Conservation (phyloP, 768 basidiomycete genomes). For the Russula dissimulans region DNA sequence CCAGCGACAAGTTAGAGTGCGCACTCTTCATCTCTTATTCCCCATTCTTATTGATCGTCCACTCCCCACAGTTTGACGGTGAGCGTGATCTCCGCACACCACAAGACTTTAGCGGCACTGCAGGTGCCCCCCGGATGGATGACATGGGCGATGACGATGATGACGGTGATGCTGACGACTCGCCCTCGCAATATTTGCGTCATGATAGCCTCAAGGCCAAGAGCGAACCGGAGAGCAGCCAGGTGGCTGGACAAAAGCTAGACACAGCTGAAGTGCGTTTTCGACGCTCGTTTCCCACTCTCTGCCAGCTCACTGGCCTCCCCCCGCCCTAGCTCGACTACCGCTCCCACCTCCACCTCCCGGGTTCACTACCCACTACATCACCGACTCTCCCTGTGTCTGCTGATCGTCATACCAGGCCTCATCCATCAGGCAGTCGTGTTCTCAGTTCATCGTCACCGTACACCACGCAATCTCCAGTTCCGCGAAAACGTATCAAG, state of each 20-base stretch:
- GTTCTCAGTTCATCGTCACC: conserved; percentile 5
- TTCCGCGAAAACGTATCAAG: conserved; percentile 12
- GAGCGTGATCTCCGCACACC: conserved; percentile 43
- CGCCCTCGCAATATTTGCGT: conserved; percentile 5
- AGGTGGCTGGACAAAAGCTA: conserved; percentile 3
- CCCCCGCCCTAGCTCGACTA: conserved; percentile 18
- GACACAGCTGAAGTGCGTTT: conserved; percentile 19
- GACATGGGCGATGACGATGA: conserved; percentile 31
- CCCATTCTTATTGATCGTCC: background rate
- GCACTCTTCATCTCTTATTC: conserved; percentile 2
- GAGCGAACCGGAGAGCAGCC: conserved; percentile 12
- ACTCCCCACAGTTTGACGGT: conserved; percentile 36
- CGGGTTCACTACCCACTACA: background rate
- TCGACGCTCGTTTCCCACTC: conserved; percentile 10
- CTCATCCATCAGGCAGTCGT: conserved; percentile 17
- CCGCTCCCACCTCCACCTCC: conserved; percentile 16
- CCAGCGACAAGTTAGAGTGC: conserved; percentile 51
- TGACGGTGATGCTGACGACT: conserved; percentile 15
- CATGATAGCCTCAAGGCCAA: conserved; percentile 19
- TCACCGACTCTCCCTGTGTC: conserved; percentile 23
- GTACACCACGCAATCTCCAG: conserved; percentile 5
- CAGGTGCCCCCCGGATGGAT: conserved; percentile 27
- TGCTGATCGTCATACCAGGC: conserved; percentile 23
- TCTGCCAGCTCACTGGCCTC: background rate
- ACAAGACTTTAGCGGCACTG: conserved; percentile 36